These are phyloP conservation scores for Penicillium parvum DNA, from an alignment of 495 filamentous ascomycete species.

Conservation along the genomic window DNA sequence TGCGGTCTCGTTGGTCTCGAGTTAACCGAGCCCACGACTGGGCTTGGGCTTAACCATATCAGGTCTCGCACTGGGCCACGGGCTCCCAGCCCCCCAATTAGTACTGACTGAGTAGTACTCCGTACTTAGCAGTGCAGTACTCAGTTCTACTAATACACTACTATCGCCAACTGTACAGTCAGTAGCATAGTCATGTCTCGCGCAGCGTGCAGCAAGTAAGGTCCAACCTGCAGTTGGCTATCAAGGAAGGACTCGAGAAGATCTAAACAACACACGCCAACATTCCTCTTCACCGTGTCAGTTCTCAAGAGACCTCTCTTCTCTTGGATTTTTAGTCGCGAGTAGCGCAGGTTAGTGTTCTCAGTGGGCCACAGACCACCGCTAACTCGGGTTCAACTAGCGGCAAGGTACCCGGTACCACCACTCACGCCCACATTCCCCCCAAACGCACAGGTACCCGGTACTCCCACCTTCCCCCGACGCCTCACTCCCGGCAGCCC, in stretches of 20 bases:
- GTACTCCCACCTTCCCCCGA: slow-evolving; percentile 1
- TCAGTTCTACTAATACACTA: too few relatives aligned
- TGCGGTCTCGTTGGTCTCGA: too few relatives aligned
- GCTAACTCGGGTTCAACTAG: not conserved
- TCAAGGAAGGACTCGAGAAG: slow-evolving; percentile 21
- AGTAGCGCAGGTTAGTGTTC: slow-evolving; percentile 17
- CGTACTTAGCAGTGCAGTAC: too few relatives aligned
- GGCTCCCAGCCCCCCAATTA: not conserved
- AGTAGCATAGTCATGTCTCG: too few relatives aligned
- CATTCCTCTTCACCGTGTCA: not conserved
- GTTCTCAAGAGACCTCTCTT: too few relatives aligned
- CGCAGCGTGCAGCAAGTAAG: slow-evolving; percentile 26
- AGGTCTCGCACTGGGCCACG: not conserved
- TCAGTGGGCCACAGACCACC: slow-evolving; percentile 8
- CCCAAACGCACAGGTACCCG: not conserved
- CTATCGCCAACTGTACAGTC: too few relatives aligned
- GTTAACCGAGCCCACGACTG: slow-evolving; percentile 2
- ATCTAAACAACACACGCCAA: slow-evolving; percentile 21
- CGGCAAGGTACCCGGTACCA: slow-evolving; percentile 2
- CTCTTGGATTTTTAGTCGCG: slow-evolving; percentile 8
- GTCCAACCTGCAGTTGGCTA: slow-evolving; percentile 12
- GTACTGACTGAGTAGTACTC: not conserved
- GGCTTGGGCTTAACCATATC: not conserved
- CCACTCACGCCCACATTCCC: not conserved
- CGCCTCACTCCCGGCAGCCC: slow-evolving; percentile 3